Percentiles rank a stretch among this genome's conserved stretches.
Evolutionary conservation across 169 alveolate genomes (phyloP).

Genomic region (Eimeria maxima): DNA sequence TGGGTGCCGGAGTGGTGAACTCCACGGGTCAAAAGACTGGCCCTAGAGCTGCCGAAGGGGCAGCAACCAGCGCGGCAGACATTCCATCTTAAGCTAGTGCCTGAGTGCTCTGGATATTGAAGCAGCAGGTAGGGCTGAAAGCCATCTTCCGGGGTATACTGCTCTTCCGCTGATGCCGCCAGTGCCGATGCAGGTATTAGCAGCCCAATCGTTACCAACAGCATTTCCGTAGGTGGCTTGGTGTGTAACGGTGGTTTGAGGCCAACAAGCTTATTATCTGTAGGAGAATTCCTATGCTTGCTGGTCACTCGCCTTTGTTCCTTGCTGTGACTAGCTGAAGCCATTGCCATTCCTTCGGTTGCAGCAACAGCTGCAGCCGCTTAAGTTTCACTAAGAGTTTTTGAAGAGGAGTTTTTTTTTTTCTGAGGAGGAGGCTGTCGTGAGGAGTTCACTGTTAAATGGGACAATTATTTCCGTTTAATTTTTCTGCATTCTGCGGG

Average conservation of each 20-base stretch:
- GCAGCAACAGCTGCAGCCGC: conserved; percentile 29
- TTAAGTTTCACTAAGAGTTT: conserved; percentile 22
- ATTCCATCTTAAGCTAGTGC: conserved; percentile 3
- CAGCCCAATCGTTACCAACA: not conserved
- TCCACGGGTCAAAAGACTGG: not conserved
- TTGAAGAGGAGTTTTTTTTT: conserved; percentile 30
- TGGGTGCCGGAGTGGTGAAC: conserved; percentile 3
- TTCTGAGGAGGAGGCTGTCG: conserved; percentile 42
- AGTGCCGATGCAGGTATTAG: not conserved
- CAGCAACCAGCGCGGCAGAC: not conserved
- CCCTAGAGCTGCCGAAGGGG: conserved; percentile 1
- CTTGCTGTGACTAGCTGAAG: conserved; percentile 3
- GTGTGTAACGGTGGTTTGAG: not conserved
- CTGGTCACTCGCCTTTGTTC: conserved; percentile 52
- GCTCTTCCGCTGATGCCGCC: not conserved
- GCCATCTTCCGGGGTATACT: not conserved
- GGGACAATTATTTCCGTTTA: conserved; percentile 54
- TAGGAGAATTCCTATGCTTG: conserved; percentile 17
- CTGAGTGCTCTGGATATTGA: not conserved
- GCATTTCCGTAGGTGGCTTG: not conserved
- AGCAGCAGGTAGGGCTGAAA: conserved; percentile 50
- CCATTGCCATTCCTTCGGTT: conserved; percentile 12
- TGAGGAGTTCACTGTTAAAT: not conserved
- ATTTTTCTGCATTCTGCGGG: not conserved
- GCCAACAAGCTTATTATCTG: not conserved